Evolutionary conservation across 2,329 filamentous ascomycete species (phyloP), one percentile per base, ranked within the genome.

Genomic region (Parastagonospora nodorum): DNA sequence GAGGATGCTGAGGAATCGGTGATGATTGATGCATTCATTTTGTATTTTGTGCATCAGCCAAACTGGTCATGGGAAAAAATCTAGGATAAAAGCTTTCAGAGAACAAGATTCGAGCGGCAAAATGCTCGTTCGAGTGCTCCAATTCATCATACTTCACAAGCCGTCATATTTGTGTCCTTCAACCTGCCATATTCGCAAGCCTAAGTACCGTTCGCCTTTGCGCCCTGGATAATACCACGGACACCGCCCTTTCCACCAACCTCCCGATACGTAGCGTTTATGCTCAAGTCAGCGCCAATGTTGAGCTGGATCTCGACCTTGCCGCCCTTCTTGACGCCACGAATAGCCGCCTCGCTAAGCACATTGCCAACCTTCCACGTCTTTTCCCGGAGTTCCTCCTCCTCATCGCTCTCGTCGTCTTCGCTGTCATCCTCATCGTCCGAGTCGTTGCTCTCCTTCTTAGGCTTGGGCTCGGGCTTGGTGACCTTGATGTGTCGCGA

Each of bases 291-390:
- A 24, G 85, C 87, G 48, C 83, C 84, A 59, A 97, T 88, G 74
- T 93, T 96, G 68, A 97, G 84, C 72, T 91, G 95, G 47, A 97
- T 87, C 81, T 99, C 94, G 60, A 99, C 86, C 81, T 96, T 96
- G 67, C 85, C 84, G 51, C 86, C 88, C 79, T 93, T 92, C 85
- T 93, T 93, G 63, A 95, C 84, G 52, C 82, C 90, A 75, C 84
- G 88, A 72, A 99, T 78, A 29, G 88, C 89, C 9, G 90, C 88
- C 80, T 99, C 94, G 53, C 92, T 92, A 53, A 99, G 84, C 28
- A 87, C 81, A 58, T 82, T 85, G 63, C 90, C 89, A 41, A 91
- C 84, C 82, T 96, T 96, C 91, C 92, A 97, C 52, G 94, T 81
- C 82, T 94, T 92, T 78, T 96, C 89, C 58, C 92, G 84, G 68